Base-by-base conservation (phyloP, 768 basidiomycete genomes). In the Lactarius quietus region DNA sequence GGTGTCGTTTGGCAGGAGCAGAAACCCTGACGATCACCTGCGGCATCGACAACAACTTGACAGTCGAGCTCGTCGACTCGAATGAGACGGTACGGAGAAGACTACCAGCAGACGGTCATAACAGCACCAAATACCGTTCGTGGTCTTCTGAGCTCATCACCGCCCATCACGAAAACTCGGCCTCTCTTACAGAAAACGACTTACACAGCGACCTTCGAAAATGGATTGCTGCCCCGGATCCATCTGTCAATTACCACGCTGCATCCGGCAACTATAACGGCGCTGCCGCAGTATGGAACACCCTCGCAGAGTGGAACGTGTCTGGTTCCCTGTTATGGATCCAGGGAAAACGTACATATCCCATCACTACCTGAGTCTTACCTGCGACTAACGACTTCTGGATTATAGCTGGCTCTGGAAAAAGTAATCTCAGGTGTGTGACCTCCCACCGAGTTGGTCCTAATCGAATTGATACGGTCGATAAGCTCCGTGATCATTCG, bases 161-260 rank as follows among this genome's bases (percentile, higher is more conserved):
- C 33, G 33, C 33, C 33, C 3, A 33, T 33, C 33, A 33, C 33
- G 4, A 33, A 33, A 33, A 8, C 33, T 33, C 8, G 33, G 8
- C 33, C 33, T 2, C 36, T 9, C 12, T 36, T 36, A 36, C 55
- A 62, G 55, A 55, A 1, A 35, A 57, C 28, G 18, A 62, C 10
- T 15, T 56, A 6, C 61, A 36, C 38, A 15, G 20, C 1, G 20
- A 33, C 2, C 33, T 63, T 15, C 35, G 28, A 45, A 33, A 36
- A 2, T 62, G 61, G 61, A 10, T 56, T 14, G 35, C 61, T 35
- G 39, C 61, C 6, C 61, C 61, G 1, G 54, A 62, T 45, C 61
- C 54, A 1, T 55, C 54, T 8, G 18, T 45, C 29, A 62, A 62
- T 38, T 45, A 56, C 17, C 31, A 56, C 6, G 43, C 18, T 10